Evolutionary conservation across 2,329 filamentous ascomycete species (phyloP), one percentile per base, ranked within the genome.

Genomic region (Biscogniauxia sp.): DNA sequence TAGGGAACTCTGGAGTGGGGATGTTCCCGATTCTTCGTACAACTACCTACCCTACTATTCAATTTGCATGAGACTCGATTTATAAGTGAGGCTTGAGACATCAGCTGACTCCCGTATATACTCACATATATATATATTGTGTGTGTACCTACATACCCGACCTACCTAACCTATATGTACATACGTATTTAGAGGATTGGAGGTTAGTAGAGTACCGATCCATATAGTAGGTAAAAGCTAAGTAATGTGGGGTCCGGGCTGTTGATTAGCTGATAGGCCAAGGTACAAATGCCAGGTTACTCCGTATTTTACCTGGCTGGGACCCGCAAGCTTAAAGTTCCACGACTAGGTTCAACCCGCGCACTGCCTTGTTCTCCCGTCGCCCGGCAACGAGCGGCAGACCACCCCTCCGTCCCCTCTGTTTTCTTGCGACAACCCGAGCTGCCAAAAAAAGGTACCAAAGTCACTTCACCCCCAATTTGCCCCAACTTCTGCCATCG

Each of bases 381-480:
- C 68, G 67, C 70, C 65, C 57, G 68, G 70, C 69, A 71, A 72
- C 70, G 51, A 58, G 51, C 37, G 51, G 28, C 55, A 57, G 61
- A 60, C 61, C 65, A 64, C 65, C 64, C 65, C 64, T 66, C 37
- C 37, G 37, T n/a, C 64, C 64, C 64, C 64, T 66, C 64, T 66
- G 64, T 66, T 66, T 65, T 66, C 59, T 41, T 64, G 49, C 61
- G 64, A 63, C 61, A 57, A 59, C 56, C 53, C 15, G 53, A 62
- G 62, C 60, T 64, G 64, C 62, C 53, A 20, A 23, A 57, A 57
- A 45, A 45, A 45, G 32, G 37, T 45, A 45, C 37, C 37, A 45
- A 45, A 45, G 37, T 45, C 6, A 45, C 13, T 45, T n/a, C 15
- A 17, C 26, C 54, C 57, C 58, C 52, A 52, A 59, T 57, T 28